A percentile compares a stretch with the other conserved stretches of the same genome.
phyloP scores from a whole-genome alignment of 106 monocot species.

The Phalaenopsis aphrodite region DNA sequence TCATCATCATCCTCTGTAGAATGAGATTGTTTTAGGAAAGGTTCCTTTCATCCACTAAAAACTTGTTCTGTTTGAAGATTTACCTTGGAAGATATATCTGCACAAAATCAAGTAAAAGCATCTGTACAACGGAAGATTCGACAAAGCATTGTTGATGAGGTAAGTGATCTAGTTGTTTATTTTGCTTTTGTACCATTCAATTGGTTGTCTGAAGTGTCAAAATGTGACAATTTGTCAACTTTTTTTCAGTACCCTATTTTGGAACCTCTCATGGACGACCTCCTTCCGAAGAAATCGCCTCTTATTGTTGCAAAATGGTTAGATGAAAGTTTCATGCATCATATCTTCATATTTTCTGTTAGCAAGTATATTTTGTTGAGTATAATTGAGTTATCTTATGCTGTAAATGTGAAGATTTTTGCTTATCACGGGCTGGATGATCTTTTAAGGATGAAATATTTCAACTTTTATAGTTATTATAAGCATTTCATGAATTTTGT shows the following conservation, averaged over 20 bases:
- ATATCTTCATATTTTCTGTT: background rate
- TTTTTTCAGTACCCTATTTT: constrained; percentile 77
- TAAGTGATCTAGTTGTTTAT: constrained; percentile 5
- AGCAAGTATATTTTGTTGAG: background rate
- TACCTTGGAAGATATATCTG: constrained; percentile 48
- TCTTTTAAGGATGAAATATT: background rate
- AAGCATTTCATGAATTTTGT: background rate
- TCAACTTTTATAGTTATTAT: background rate
- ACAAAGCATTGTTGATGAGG: constrained; percentile 56
- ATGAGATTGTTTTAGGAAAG: background rate
- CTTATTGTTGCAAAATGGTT: constrained; percentile 93
- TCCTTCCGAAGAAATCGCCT: constrained; percentile 90
- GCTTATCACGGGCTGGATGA: background rate
- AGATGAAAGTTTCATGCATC: constrained; percentile 14
- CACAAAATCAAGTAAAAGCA: constrained; percentile 67
- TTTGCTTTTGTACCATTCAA: background rate
- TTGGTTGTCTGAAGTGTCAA: background rate
- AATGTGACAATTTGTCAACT: background rate
- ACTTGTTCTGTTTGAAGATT: no score
- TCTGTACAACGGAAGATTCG: constrained; percentile 53
- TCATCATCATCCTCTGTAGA: background rate
- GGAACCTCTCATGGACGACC: constrained; percentile 75
- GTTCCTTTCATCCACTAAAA: background rate
- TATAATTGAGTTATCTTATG: background rate
- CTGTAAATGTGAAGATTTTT: background rate